These are phyloP conservation scores for Naganishia randhawae DNA, from an alignment of 768 basidiomycete species.

Conservation along the genomic window DNA sequence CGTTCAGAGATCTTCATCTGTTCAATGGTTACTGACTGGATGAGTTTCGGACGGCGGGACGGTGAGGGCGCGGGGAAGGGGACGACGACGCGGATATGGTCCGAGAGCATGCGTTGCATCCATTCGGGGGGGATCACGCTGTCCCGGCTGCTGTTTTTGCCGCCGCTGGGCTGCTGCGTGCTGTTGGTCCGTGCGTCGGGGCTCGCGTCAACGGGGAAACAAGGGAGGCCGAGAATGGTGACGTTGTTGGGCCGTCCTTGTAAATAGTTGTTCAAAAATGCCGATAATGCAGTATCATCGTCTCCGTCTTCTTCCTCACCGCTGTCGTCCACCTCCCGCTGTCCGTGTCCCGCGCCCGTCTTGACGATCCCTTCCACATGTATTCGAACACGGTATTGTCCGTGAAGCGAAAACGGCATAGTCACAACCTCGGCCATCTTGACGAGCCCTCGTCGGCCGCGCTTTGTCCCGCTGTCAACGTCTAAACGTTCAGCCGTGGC, in stretches of 20 bases:
- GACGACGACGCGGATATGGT: constrained; percentile 34
- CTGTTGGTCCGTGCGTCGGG: constrained; percentile 16
- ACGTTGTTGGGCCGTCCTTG: constrained; percentile 45
- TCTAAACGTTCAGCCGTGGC: background rate
- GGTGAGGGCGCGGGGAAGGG: constrained; percentile 48
- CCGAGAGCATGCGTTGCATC: constrained; percentile 37
- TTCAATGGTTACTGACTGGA: constrained; percentile 46
- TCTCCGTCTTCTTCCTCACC: background rate
- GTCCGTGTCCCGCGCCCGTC: constrained; percentile 23
- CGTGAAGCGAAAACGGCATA: constrained; percentile 36
- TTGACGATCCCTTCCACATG: constrained; percentile 35
- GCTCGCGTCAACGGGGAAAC: constrained; percentile 13
- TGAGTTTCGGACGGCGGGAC: constrained; percentile 41
- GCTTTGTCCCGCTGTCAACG: constrained; percentile 4
- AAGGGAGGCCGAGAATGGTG: constrained; percentile 37
- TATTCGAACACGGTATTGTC: constrained; percentile 18
- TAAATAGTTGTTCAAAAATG: constrained; percentile 44
- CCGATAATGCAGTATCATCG: constrained; percentile 33
- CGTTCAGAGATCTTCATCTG: constrained; percentile 45
- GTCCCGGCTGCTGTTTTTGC: too few relatives aligned
- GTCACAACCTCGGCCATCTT: constrained; percentile 47
- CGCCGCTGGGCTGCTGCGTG: background rate
- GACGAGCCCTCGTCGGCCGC: background rate
- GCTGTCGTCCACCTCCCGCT: background rate
- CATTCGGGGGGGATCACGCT: constrained; percentile 35